Percentiles rank a stretch among this genome's conserved stretches.
These are phyloP conservation scores for Cladophialophora chaetospira DNA, from an alignment of 2,329 filamentous ascomycete species.

Conservation along the genomic window DNA sequence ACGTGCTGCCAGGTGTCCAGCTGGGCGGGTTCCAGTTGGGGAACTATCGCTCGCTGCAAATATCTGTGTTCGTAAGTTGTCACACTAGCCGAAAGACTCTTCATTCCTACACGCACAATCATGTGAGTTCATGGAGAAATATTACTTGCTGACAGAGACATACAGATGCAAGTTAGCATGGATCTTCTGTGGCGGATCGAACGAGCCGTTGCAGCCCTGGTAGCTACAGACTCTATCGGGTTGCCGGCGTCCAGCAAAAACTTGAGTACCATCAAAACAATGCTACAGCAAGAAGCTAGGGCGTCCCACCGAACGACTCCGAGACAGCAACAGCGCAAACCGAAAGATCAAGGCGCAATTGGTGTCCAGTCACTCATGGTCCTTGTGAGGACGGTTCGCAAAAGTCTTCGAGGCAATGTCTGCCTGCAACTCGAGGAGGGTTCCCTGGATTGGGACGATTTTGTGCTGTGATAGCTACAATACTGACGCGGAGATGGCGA, in stretches of 20 bases:
- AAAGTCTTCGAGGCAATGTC: neutral
- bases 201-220: conserved; percentile 5
- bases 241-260: neutral
- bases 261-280: neutral
- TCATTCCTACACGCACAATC: too few species aligned
- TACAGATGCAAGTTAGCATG: conserved; percentile 12
- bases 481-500: too few species aligned
- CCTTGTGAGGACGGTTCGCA: too few species aligned
- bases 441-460: neutral
- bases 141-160: too few species aligned
- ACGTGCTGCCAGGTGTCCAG: conserved; percentile 1
- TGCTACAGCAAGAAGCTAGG: neutral
- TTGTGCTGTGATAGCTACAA: neutral
- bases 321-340: neutral
- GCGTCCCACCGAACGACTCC: neutral
- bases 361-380: conserved; percentile 1
- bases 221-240: neutral
- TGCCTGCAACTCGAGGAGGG: too few species aligned
- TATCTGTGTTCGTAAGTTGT: conserved; percentile 12
- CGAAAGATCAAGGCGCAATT: neutral
- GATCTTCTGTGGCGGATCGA: conserved; percentile 9
- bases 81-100: too few species aligned
- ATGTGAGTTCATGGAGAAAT: too few species aligned
- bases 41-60: conserved; percentile 12
- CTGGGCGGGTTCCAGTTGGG: conserved; percentile 8